These are phyloP conservation scores for Neonectria punicea DNA, from an alignment of 2,329 filamentous ascomycete genomes.

Conservation along the genomic window DNA sequence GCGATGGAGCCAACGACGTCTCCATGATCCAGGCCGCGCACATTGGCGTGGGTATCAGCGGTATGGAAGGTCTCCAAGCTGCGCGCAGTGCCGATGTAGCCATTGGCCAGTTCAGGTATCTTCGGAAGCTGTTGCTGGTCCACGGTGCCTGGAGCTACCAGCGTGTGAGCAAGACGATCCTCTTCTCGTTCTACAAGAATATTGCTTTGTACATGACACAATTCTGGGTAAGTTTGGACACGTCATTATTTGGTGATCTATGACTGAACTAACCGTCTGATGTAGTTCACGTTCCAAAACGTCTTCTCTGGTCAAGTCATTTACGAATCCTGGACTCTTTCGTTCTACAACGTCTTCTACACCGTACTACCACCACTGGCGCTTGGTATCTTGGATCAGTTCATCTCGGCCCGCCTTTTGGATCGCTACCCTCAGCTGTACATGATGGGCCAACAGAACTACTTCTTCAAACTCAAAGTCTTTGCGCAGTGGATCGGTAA, in stretches of 20 bases:
- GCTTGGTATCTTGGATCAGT: slow-evolving; percentile 97
- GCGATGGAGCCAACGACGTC: slow-evolving; percentile 98
- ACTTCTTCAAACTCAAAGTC: slow-evolving; percentile 92
- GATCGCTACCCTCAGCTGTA: slow-evolving; percentile 98
- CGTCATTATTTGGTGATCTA: no score
- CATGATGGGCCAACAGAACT: slow-evolving; percentile 88
- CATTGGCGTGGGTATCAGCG: slow-evolving; percentile 97
- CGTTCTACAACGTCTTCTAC: slow-evolving; percentile 99
- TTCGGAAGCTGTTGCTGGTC: slow-evolving; percentile 92
- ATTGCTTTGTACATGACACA: slow-evolving; percentile 99
- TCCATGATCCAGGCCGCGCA: slow-evolving; percentile 99
- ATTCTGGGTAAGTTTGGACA: slow-evolving; percentile 81
- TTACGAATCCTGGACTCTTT: slow-evolving; percentile 99
- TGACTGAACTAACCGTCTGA: slow-evolving; percentile 39
- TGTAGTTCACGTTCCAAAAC: slow-evolving; percentile 94
- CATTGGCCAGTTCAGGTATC: slow-evolving; percentile 94
- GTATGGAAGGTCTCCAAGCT: slow-evolving; percentile 95
- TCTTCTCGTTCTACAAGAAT: slow-evolving; percentile 99
- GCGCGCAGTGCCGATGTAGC: slow-evolving; percentile 95
- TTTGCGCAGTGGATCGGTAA: slow-evolving; percentile 95
- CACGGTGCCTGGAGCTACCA: slow-evolving; percentile 99
- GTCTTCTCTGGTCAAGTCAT: slow-evolving; percentile 98
- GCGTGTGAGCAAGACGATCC: slow-evolving; percentile 93
- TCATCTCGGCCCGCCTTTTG: slow-evolving; percentile 90
- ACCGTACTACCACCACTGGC: slow-evolving; percentile 93